Conservation (phyloP, 1,284 basidiomycete genomes). For the Irpex sp. region DNA sequence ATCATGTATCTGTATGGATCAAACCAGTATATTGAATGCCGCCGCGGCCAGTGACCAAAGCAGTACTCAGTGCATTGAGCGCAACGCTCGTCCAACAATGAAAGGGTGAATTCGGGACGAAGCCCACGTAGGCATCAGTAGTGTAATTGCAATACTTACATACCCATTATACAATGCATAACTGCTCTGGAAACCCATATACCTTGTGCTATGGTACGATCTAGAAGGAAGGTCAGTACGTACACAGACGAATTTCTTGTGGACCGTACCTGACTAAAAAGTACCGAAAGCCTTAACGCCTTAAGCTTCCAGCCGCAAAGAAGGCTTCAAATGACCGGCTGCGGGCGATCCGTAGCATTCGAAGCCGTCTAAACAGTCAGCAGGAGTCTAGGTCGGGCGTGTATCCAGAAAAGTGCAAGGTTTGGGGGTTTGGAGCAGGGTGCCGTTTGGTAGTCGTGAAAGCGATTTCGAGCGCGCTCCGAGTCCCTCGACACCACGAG, state of each 20-base stretch:
- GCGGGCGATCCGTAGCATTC: not conserved
- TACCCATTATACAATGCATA: not conserved
- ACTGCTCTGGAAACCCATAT: not conserved
- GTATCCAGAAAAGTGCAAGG: not conserved
- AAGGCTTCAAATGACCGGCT: not conserved
- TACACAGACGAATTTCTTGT: not conserved
- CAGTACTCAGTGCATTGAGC: not conserved
- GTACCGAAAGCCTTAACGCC: not conserved
- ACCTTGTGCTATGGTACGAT: not conserved
- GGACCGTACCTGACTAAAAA: not conserved
- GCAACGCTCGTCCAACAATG: not conserved
- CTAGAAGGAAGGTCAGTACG: not conserved
- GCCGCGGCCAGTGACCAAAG: not conserved
- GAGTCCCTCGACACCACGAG: too few relatives aligned
- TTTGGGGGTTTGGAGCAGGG: not conserved
- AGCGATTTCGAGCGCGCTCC: not conserved
- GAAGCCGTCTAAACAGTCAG: not conserved
- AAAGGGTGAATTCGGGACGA: not conserved
- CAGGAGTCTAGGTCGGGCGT: not conserved
- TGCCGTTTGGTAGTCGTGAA: not conserved
- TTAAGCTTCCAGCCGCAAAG: too few relatives aligned
- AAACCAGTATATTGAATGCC: not conserved
- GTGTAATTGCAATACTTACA: not conserved
- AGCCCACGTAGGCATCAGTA: too few relatives aligned
- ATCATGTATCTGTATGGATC: not conserved